Evolutionary conservation across 495 filamentous ascomycete species (phyloP), one percentile per base, ranked within the genome.

Genomic region (Cercophora samala): DNA sequence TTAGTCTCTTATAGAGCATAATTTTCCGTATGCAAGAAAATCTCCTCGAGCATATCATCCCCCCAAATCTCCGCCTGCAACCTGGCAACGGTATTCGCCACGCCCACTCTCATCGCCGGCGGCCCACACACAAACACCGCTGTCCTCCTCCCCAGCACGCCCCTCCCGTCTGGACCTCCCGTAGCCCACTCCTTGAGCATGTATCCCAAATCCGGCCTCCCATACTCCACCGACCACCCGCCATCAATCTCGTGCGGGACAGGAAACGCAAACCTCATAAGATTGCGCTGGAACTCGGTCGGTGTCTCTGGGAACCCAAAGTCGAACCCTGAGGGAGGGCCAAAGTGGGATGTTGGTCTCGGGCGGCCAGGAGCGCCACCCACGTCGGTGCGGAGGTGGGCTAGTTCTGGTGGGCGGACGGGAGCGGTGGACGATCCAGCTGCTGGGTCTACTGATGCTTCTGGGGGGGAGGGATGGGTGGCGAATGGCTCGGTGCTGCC

Each of bases 111-210:
- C 93, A 98, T 96, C 60, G 83, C 79, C 22, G 91, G 89, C 26
- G 94, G 93, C 0, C 95, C 93, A 71, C 94, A 97, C 37, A 98
- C 94, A 74, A 95, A 97, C 11, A 97, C 91, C 69, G 94, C 96
- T 0, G 93, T 93, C 64, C 93, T 81, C 62, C 90, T 80, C 6
- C 94, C 94, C 63, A 96, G 91, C 42, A 86, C 89, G 53, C 89
- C 85, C 21, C 83, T 75, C 13, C 84, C 84, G 58, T 86, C 84
- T 4, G 78, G 64, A 9, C 84, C 84, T 22, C 83, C 84, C 19
- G 82, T 85, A 0, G 92, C 91, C 83, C 90, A 89, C 64, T 92
- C 87, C 62, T 84, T 86, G 42, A 98, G 83, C 84, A 96, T 92
- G 74, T 89, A 90, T 2, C 90, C 87, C 29, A 98, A 84, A 67